Evolutionary conservation across 2,329 filamentous ascomycete species (phyloP).

Genomic region (Talaromyces sp.): DNA sequence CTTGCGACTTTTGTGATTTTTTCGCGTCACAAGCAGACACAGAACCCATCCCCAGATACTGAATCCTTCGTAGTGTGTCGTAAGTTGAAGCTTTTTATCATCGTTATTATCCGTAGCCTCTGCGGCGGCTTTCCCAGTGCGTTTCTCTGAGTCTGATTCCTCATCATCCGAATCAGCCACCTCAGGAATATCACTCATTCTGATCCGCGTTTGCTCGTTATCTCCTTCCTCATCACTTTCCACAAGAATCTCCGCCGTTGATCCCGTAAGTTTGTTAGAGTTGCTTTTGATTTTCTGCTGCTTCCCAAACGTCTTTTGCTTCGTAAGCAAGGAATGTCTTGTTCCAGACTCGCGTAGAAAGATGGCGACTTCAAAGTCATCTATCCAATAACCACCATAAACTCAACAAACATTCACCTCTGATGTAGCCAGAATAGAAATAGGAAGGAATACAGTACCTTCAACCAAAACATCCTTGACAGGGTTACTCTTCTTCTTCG

Average conservation of each 20-base stretch:
- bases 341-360: slow-evolving; percentile 84
- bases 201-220: slow-evolving; percentile 27
- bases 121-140: not conserved
- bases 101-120: slow-evolving; percentile 49
- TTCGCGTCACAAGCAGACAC: slow-evolving; percentile 80
- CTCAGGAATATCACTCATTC: slow-evolving; percentile 54
- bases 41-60: slow-evolving; percentile 90
- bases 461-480: slow-evolving; percentile 83
- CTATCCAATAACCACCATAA: slow-evolving; percentile 42
- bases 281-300: slow-evolving; percentile 55
- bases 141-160: slow-evolving; percentile 26
- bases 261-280: slow-evolving; percentile 57
- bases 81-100: slow-evolving; percentile 86
- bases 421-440: not conserved
- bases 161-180: slow-evolving; percentile 19
- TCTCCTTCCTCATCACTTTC: slow-evolving; percentile 56
- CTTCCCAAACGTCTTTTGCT: slow-evolving; percentile 71
- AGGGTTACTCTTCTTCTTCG: slow-evolving; percentile 69
- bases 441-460: slow-evolving; percentile 48
- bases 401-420: not conserved
- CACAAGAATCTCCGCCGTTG: slow-evolving; percentile 51
- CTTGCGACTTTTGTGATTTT: slow-evolving; percentile 37
- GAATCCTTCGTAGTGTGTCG: slow-evolving; percentile 90
- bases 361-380: slow-evolving; percentile 92
- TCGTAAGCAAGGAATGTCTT: slow-evolving; percentile 78